Evolutionary conservation across 2,329 filamentous ascomycete genomes (phyloP), one percentile per base, ranked within the genome.

Genomic region (Dactylellina cionopaga): DNA sequence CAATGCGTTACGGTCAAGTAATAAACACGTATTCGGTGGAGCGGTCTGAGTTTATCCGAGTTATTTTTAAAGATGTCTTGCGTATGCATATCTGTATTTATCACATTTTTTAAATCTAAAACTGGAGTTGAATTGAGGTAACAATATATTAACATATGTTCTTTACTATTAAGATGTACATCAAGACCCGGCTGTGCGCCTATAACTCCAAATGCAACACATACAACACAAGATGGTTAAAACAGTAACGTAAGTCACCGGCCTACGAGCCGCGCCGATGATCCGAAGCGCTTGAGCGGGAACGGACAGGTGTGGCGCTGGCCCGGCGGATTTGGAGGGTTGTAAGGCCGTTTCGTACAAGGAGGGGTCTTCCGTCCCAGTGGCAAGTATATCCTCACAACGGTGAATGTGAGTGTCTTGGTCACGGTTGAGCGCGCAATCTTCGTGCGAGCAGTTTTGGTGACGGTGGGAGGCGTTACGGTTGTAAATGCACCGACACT

Each of bases 311-410:
- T 43, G 39, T 43, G 9, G 9, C 6, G 39, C 7, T 43, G 39
- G 15, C 6, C 9, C 15, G 39, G 39, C 39, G 39, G 39, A 43
- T 9, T 11, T 43, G 39, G 39, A 43, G 39, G 39, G 9, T 43
- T 43, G 39, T 17, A n/a, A 43, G 7, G 15, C 39, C 9, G 9
- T 6, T 43, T 43, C 39, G 39, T 43, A 43, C 39, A 43, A 43
- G 39, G 39, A 43, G 39, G 39, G 39, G 39, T 43, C 10, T 43
- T 43, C 39, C 39, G 39, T 43, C 39, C 39, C 17, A 43, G 39
- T 43, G 39, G 39, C 5, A 43, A 43, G 39, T 43, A 43, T 17
- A n/a, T 43, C 9, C 15, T 43, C 39, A 43, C 9, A 43, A 43
- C 9, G 17, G 39, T 43, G 15, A 43, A 43, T 17, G 39, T 43